Evolutionary conservation across 768 basidiomycete genomes (phyloP), one percentile per base, ranked within the genome.

Genomic region (Pleurotus djamor): DNA sequence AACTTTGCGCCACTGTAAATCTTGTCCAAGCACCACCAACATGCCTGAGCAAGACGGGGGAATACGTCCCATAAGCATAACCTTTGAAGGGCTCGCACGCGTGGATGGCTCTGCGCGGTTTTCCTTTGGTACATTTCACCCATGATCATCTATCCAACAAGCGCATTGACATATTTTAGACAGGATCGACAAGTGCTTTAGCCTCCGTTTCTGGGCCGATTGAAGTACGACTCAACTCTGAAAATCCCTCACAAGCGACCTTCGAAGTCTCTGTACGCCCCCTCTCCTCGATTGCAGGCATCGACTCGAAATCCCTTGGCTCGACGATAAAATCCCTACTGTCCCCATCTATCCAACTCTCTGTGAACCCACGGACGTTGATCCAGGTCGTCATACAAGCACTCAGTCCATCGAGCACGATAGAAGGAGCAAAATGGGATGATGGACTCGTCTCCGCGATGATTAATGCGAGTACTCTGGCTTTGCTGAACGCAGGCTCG

Each of bases 141-240:
- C 41, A 35, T 60, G 0, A 61, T 59, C 64, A 1, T 37, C 35
- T 21, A 56, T 38, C 8, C n/a, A 51, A 16, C 60, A 57, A 47
- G 59, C 48, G 52, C 58, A n/a, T 48, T 59, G 56, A 57, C 12
- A 48, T 36, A 51, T 43, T 50, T 34, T 17, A 10, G 28, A 41
- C 61, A 78, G 74, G 75, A 41, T 67, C 69, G 6, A 36, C 52
- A 38, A 72, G 73, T 17, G 88, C 85, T 3, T 70, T 92, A 16
- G 84, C 88, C 6, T 92, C 92, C 4, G 69, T 92, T 37, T 91
- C 90, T 12, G 92, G 93, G 0, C 93, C 93, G 16, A 87, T 93
- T 48, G 86, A 93, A 63, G 88, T 88, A 51, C 80, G 91, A 14
- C 75, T 86, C 6, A 82, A 84, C 3, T 71, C 81, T 6, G 93